phyloP scores from a whole-genome alignment of 2,329 filamentous ascomycete species.

The Aphanoascus verrucosus region DNA sequence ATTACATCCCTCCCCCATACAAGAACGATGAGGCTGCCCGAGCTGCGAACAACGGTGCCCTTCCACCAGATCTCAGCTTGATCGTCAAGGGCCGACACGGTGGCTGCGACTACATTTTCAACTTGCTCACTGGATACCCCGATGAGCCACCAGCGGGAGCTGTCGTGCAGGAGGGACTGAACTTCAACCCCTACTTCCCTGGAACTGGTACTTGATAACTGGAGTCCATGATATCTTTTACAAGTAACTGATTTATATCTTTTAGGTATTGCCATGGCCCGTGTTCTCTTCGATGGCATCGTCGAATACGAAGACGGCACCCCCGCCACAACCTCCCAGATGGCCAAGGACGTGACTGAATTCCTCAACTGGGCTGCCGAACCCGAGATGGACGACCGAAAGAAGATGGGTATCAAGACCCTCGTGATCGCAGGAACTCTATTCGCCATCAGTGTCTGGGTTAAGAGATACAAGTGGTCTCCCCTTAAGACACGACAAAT shows the following conservation, averaged over 20 bases:
- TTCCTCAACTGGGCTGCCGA: constrained; percentile 99
- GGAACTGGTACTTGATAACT: constrained; percentile 57
- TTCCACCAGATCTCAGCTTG: constrained; percentile 92
- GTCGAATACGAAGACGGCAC: constrained; percentile 98
- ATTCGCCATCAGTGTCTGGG: constrained; percentile 83
- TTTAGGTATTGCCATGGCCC: constrained; percentile 80
- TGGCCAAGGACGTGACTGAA: constrained; percentile 98
- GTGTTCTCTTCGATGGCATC: constrained; percentile 92
- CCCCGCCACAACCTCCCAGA: constrained; percentile 88
- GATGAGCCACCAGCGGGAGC: constrained; percentile 90
- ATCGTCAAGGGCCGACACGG: constrained; percentile 97
- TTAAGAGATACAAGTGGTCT: constrained; percentile 99
- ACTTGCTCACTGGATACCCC: constrained; percentile 88
- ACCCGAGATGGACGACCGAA: constrained; percentile 97
- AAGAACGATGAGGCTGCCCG: constrained; percentile 98
- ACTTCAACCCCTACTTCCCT: constrained; percentile 99
- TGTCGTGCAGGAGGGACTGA: constrained; percentile 73
- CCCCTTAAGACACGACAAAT: constrained; percentile 93
- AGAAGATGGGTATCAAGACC: constrained; percentile 99
- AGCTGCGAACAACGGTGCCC: constrained; percentile 94
- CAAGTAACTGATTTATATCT: not conserved
- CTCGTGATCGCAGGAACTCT: constrained; percentile 67
- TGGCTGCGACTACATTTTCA: constrained; percentile 98
- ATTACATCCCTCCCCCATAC: constrained; percentile 91
- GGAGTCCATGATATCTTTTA: not conserved